phyloP scores from a whole-genome alignment of 2,329 filamentous ascomycete species.

The Trichoderma koningiopsis region DNA sequence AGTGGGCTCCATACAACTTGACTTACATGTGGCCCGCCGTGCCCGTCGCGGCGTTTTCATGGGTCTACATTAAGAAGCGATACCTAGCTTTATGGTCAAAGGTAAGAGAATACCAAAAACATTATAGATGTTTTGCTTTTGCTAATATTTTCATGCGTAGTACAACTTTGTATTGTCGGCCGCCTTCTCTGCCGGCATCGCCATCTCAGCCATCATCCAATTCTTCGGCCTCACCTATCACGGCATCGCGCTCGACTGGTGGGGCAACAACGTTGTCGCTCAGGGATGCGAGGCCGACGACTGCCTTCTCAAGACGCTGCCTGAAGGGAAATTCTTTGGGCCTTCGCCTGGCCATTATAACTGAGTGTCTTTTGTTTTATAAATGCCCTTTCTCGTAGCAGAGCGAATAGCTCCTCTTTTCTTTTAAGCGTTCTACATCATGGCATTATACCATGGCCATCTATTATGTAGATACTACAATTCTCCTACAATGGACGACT shows the following conservation, averaged over 20 bases:
- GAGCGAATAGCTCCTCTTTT: neutral
- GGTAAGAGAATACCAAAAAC: constrained; percentile 25
- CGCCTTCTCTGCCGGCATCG: constrained; percentile 46
- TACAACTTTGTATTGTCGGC: constrained; percentile 51
- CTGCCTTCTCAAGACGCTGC: constrained; percentile 29
- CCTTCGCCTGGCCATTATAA: constrained; percentile 27
- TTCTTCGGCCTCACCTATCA: constrained; percentile 45
- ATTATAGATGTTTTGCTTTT: neutral
- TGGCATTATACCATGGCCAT: neutral
- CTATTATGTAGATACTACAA: neutral
- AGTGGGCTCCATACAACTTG: constrained; percentile 49
- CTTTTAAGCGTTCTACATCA: neutral
- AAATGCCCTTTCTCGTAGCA: neutral
- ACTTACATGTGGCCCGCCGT: constrained; percentile 51
- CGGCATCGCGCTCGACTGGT: constrained; percentile 43
- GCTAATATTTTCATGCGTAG: constrained; percentile 34
- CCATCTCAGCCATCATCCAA: constrained; percentile 46
- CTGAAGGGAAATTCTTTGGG: constrained; percentile 35
- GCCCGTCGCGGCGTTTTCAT: constrained; percentile 50
- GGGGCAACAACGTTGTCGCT: constrained; percentile 44
- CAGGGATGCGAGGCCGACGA: constrained; percentile 31
- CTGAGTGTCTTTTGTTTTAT: neutral
- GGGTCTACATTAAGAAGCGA: constrained; percentile 50
- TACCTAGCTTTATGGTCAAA: constrained; percentile 54
- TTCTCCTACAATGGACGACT: neutral